These are phyloP conservation scores for Caryopteris hybrid DNA, from an alignment of 305 asterid genomes.

Conservation along the genomic window DNA sequence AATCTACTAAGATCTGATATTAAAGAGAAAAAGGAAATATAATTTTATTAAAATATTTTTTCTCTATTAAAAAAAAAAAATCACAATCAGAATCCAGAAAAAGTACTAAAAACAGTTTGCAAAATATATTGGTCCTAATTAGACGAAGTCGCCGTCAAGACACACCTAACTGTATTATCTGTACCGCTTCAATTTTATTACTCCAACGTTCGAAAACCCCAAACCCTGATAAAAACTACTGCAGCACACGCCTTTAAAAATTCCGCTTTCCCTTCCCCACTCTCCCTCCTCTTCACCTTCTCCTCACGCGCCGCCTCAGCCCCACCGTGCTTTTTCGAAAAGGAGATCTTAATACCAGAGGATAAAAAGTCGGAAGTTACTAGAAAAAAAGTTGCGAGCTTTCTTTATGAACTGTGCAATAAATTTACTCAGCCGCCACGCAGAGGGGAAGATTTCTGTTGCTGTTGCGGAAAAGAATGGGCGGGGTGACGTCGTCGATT, in stretches of 20 bases:
- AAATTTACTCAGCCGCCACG: conserved; percentile 20
- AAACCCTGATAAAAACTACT: conserved; percentile 7
- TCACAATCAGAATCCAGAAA: neutral
- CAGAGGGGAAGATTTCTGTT: conserved; percentile 15
- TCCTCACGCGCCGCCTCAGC: conserved; percentile 45
- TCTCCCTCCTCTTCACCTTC: conserved; percentile 5
- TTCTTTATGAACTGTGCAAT: conserved; percentile 39
- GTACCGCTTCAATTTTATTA: conserved; percentile 4
- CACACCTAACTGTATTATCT: conserved; percentile 1
- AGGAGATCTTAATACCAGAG: conserved; percentile 24
- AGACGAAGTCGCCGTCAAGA: conserved; percentile 15
- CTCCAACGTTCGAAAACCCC: conserved; percentile 27
- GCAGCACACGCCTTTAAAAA: conserved; percentile 21
- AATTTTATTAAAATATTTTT: too few relatives aligned
- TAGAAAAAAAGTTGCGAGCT: conserved; percentile 20
- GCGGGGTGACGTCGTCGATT: conserved; percentile 95
- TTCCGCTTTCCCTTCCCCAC: conserved; percentile 21
- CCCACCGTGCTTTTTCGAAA: conserved; percentile 19
- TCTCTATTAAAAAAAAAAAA: too few relatives aligned
- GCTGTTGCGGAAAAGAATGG: conserved; percentile 39
- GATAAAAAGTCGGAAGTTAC: neutral
- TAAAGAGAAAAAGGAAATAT: too few relatives aligned
- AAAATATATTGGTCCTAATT: neutral
- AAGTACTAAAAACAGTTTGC: neutral
- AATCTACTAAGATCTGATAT: too few relatives aligned